Conservation (phyloP, 257 asterid species). For the Lantana camara region DNA sequence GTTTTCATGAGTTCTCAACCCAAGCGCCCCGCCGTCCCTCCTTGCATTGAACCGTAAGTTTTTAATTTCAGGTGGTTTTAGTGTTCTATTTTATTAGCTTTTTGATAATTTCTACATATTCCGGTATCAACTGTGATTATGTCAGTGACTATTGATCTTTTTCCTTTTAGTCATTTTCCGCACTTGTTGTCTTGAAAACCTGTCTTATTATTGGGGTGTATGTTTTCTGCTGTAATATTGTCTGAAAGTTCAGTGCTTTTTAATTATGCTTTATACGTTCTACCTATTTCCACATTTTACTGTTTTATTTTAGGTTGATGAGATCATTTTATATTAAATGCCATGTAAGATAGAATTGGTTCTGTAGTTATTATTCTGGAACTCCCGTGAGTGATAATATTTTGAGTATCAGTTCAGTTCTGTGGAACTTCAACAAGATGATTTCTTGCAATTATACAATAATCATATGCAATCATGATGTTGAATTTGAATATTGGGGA, state of each 20-base stretch:
- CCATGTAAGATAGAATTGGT: neutral
- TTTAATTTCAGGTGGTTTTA: neutral
- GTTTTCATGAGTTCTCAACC: conserved; percentile 49
- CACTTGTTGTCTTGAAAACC: neutral
- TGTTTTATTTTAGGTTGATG: too few relatives aligned
- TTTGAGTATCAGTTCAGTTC: conserved; percentile 1
- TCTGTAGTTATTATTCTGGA: conserved; percentile 4
- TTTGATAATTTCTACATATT: neutral
- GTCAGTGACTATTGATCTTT: conserved; percentile 3
- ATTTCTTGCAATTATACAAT: neutral
- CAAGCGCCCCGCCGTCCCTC: conserved; percentile 55
- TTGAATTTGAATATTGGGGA: neutral
- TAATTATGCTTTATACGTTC: neutral
- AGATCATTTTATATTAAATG: too few relatives aligned
- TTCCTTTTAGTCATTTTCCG: conserved; percentile 1
- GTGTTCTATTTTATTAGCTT: neutral
- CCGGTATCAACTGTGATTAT: conserved; percentile 5
- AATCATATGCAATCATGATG: conserved; percentile 21
- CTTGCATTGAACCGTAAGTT: conserved; percentile 65
- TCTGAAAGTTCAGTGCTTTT: conserved; percentile 18
- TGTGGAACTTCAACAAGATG: conserved; percentile 9
- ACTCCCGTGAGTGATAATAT: conserved; percentile 1
- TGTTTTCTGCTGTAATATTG: conserved; percentile 18
- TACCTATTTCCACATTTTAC: neutral
- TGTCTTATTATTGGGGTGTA: conserved; percentile 22